Evolutionary conservation across 108 stramenopile genomes (phyloP).

Genomic region (Skeletonema potamos): DNA sequence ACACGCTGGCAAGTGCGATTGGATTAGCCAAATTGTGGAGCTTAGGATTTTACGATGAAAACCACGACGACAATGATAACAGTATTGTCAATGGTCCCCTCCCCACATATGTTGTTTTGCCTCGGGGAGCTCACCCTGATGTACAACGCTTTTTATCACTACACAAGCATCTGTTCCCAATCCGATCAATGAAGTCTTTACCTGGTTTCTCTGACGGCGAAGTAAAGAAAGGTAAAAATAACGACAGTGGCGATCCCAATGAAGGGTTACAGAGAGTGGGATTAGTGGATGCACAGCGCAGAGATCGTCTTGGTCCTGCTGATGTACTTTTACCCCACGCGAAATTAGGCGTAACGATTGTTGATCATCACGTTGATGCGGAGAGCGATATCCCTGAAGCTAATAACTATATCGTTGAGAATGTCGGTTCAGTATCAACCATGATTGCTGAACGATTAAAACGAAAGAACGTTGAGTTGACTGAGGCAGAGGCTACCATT

Average conservation of each 20-base stretch:
- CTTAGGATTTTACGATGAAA: constrained; percentile 31
- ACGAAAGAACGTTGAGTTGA: constrained; percentile 57
- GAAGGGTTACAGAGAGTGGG: constrained; percentile 76
- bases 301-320: constrained; percentile 89
- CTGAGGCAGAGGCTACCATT: constrained; percentile 89
- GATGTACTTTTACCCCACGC: constrained; percentile 71
- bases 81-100: constrained; percentile 47
- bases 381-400: constrained; percentile 87
- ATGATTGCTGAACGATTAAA: constrained; percentile 81
- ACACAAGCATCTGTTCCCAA: constrained; percentile 93
- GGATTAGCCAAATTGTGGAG: constrained; percentile 86
- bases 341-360: constrained; percentile 75
- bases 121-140: constrained; percentile 92
- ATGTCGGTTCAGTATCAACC: constrained; percentile 88
- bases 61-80: constrained; percentile 24
- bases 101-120: constrained; percentile 89
- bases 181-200: constrained; percentile 76
- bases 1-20: constrained; percentile 78
- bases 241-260: constrained; percentile 33
- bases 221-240: constrained; percentile 40
- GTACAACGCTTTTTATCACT: constrained; percentile 87
- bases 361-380: constrained; percentile 91
- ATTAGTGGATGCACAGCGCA: constrained; percentile 88
- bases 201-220: constrained; percentile 56
- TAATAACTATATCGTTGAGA: constrained; percentile 81